Evolutionary conservation across 495 filamentous ascomycete species (phyloP).

Genomic region (Neurospora africana): DNA sequence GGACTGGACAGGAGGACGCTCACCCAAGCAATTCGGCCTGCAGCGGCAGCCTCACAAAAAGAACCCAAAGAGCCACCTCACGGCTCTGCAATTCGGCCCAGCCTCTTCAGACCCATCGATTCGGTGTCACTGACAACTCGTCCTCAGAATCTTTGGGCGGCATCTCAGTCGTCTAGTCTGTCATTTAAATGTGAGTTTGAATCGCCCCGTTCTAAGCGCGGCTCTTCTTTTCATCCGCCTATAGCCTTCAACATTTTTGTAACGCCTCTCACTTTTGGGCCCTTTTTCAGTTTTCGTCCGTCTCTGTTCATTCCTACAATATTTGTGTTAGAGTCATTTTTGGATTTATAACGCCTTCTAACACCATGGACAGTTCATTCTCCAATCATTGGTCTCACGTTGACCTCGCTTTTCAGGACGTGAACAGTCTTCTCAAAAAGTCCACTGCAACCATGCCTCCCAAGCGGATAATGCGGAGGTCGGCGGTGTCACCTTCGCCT

Average conservation of each 20-base stretch:
- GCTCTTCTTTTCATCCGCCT: background rate
- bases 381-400: background rate
- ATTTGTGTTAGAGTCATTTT: background rate
- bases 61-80: background rate
- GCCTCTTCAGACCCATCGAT: background rate
- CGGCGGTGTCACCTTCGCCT: background rate
- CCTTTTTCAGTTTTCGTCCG: background rate
- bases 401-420: background rate
- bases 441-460: slow-evolving; percentile 12
- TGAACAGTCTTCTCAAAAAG: background rate
- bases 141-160: background rate
- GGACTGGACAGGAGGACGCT: background rate
- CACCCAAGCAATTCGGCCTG: background rate
- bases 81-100: background rate
- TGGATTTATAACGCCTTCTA: background rate
- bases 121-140: background rate
- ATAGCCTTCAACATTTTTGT: background rate
- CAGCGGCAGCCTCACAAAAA: background rate
- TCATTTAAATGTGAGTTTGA: background rate
- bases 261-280: background rate
- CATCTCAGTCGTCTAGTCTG: background rate
- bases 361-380: background rate
- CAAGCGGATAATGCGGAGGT: slow-evolving; percentile 4
- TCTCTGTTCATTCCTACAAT: background rate
- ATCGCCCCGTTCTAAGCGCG: background rate